Conservation (phyloP, 2,329 filamentous ascomycete genomes). For the Penicillium verrucosum region DNA sequence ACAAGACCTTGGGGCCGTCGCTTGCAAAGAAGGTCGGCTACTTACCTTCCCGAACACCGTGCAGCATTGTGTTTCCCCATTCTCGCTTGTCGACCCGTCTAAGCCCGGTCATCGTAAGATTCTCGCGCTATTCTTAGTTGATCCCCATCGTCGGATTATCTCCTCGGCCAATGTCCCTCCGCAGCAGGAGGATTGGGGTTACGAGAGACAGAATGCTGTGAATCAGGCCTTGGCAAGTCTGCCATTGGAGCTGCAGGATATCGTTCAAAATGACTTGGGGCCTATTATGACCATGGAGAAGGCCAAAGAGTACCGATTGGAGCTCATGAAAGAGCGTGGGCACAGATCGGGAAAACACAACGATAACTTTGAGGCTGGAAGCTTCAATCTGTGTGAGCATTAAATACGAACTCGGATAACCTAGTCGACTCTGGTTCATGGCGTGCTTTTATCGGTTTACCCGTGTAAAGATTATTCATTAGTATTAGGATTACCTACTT, state of each 20-base stretch:
- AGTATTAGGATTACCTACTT: neutral
- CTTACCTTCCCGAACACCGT: conserved; percentile 30
- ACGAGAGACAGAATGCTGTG: neutral
- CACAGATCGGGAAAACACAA: conserved; percentile 1
- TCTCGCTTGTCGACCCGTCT: conserved; percentile 49
- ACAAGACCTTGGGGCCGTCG: conserved; percentile 17
- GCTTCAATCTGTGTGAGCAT: conserved; percentile 16
- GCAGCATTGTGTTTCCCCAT: conserved; percentile 53
- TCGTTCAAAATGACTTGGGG: conserved; percentile 24
- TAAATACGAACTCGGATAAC: neutral
- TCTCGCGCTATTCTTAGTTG: conserved; percentile 58
- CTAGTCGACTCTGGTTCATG: neutral
- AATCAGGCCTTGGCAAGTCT: neutral
- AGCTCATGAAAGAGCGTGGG: conserved; percentile 19
- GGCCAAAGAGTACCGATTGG: conserved; percentile 35
- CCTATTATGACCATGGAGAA: conserved; percentile 34
- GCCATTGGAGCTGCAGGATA: conserved; percentile 21
- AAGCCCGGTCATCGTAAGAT: conserved; percentile 57
- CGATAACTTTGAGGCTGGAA: conserved; percentile 1
- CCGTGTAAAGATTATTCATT: neutral
- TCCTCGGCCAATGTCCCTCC: conserved; percentile 53
- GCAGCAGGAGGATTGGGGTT: conserved; percentile 39
- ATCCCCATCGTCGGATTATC: conserved; percentile 52
- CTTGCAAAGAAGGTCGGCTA: conserved; percentile 10
- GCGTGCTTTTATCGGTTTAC: too few relatives aligned